Percentiles rank a stretch among this genome's conserved stretches.
Evolutionary conservation across 179 eudicot genomes (phyloP).

Genomic region (Nepenthes alata): DNA sequence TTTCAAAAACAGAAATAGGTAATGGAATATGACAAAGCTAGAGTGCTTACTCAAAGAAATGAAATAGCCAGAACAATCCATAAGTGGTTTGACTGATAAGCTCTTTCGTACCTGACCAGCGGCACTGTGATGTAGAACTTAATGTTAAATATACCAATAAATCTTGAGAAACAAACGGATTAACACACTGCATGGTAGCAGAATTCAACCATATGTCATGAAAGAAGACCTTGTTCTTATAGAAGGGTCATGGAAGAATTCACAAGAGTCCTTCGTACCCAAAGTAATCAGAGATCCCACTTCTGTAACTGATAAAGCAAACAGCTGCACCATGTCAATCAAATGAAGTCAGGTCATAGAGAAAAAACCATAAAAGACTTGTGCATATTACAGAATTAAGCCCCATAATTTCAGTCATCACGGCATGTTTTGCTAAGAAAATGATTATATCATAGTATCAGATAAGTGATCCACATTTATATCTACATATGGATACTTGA

Average conservation of each 20-base stretch:
- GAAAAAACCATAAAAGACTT: neutral
- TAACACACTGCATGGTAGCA: neutral
- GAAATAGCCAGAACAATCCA: conserved; percentile 64
- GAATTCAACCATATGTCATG: neutral
- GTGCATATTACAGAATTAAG: too few species aligned
- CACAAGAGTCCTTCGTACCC: conserved; percentile 61
- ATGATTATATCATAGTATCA: too few species aligned
- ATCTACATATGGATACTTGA: too few species aligned
- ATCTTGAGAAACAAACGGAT: neutral
- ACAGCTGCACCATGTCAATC: conserved; percentile 31
- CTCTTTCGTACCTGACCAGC: conserved; percentile 91
- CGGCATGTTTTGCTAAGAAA: too few species aligned
- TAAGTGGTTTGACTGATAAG: conserved; percentile 47
- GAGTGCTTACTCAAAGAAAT: conserved; percentile 57
- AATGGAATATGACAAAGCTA: neutral
- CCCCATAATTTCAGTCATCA: too few species aligned
- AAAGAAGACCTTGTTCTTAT: conserved; percentile 47
- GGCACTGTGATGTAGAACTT: conserved; percentile 31
- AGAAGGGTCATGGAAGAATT: conserved; percentile 93
- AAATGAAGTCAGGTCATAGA: conserved; percentile 2
- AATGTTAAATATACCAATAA: conserved; percentile 3
- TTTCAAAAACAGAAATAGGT: too few species aligned
- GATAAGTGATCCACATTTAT: too few species aligned
- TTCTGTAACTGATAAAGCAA: conserved; percentile 86
- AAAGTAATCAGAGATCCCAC: conserved; percentile 71